These are phyloP conservation scores for Cornus controversa DNA, from an alignment of 148 eudicot genomes.

Conservation along the genomic window DNA sequence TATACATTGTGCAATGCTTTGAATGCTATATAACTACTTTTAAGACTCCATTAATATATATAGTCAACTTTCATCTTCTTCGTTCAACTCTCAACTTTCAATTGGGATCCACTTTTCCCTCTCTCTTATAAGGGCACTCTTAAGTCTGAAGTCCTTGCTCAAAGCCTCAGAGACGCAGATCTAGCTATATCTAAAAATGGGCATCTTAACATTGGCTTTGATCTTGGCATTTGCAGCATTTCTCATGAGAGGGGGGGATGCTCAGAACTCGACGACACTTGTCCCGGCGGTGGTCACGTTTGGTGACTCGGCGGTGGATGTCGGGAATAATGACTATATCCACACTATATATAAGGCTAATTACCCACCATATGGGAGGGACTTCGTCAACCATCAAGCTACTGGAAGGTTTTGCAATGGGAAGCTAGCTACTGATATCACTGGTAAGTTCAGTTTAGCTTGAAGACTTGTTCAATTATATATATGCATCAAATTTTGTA, in stretches of 20 bases:
- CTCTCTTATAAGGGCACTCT: neutral
- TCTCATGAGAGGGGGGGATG: constrained; percentile 30
- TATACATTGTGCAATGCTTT: constrained; percentile 4
- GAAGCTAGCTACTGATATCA: constrained; percentile 89
- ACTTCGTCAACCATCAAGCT: constrained; percentile 56
- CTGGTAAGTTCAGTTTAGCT: constrained; percentile 50
- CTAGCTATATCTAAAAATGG: constrained; percentile 12
- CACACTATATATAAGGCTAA: constrained; percentile 77
- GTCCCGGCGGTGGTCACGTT: constrained; percentile 85
- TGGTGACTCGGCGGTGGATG: constrained; percentile 88
- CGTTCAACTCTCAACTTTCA: neutral
- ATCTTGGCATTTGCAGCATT: constrained; percentile 21
- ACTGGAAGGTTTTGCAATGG: constrained; percentile 99
- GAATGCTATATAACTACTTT: constrained; percentile 19
- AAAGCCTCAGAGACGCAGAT: neutral
- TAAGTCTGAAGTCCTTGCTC: neutral
- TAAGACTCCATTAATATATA: constrained; percentile 13
- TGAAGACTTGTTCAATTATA: neutral
- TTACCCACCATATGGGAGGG: constrained; percentile 91
- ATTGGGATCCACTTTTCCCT: neutral
- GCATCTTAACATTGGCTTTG: constrained; percentile 13
- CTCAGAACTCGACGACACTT: constrained; percentile 62
- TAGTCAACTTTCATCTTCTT: constrained; percentile 23
- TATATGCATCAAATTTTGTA: neutral
- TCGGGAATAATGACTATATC: constrained; percentile 86